Base-by-base conservation (phyloP, 73 alveolate genomes). In the Tetrahymena malaccensis region DNA sequence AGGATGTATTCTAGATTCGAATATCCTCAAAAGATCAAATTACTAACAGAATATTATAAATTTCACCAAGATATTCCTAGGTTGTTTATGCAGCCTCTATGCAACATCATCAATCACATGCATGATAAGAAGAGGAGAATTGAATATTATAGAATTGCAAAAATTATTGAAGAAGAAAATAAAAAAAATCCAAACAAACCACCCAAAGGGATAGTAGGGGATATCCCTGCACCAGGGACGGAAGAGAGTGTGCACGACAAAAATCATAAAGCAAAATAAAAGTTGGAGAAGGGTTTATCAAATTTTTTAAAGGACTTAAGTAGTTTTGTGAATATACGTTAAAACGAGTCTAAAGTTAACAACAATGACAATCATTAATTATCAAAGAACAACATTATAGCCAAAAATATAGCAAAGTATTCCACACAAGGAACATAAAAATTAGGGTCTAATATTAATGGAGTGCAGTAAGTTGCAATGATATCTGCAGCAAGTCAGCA, bases 201-300 rank as follows among this genome's bases (percentile, higher is more conserved):
- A 16, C 97, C 97, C 35, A 95, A 95, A 89, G 97, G 97, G 9
- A 95, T 95, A 55, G 97, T 95, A 43, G 97, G 97, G 19, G 97
- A 95, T 33, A 95, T 44, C 6, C 97, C 97, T 25, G 93, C 97
- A 6, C 97, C 97, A 35, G 89, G 89, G 10, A 70, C 89, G 0
- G 89, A 70, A 70, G 89, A 70, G 25, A 70, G 89, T 70, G 37
- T 70, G 34, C 43, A n/a, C 8, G 89, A 70, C 19, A 70, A 70
- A 70, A 70, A 70, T 70, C 89, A 70, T 12, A 70, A 70, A 70
- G 89, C 40, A n/a, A 70, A 70, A 33, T 70, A 70, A 70, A 70
- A 70, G 89, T n/a, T 70, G 17, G 89, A 70, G 89, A n/a, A 70
- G 37, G 89, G 89, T 3, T 25, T 70, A 31, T 70, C 89, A 22